Base-by-base conservation (phyloP, 208 protist genomes). In the Trypanosoma boissoni region DNA sequence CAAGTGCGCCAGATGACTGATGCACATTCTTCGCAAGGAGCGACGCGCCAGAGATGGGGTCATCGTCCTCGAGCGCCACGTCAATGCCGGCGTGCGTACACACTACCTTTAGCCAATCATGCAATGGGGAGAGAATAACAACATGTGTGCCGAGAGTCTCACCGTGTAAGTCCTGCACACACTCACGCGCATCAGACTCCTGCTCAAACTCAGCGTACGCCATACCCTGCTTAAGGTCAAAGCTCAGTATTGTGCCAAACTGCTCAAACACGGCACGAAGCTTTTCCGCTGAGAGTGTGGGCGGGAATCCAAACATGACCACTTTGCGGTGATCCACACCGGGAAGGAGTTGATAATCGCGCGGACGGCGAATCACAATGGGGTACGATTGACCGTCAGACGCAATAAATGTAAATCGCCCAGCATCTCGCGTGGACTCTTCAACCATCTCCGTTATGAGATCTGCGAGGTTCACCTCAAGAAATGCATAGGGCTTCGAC, bases 401-500 rank as follows among this genome's bases (percentile, higher is more conserved):
- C 12, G 66, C 60, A 58, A 64, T 51, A 56, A 92, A 91, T n/a
- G 68, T 68, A 58, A 89, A 85, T 0, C 67, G 80, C 21, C 88
- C 70, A 14, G 72, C 67, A 60, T 92, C 76, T 2, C 59, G 48
- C 5, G 55, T 55, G 9, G 68, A 79, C 41, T 78, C 56, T n/a
- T 72, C 72, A 10, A 94, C 68, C 46, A 95, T 64, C 63, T 90
- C 85, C 28, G 85, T 84, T 29, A 92, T 70, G 49, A 95, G 75
- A 65, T 95, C 88, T 5, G 79, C 83, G 23, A 86, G 55, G n/a
- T 61, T 80, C 29, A 91, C 52, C 66, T 95, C 83, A 18, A 95
- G 74, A 62, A 95, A 95, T 23, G 73, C 83, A 73, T 90, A 95
- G n/a, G 76, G 62, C 42, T 86, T 87, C 5, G 67, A 65, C 49